These are phyloP conservation scores for Eragrostis curvula DNA, from an alignment of 176 grass and related monocot genomes.

Conservation along the genomic window DNA sequence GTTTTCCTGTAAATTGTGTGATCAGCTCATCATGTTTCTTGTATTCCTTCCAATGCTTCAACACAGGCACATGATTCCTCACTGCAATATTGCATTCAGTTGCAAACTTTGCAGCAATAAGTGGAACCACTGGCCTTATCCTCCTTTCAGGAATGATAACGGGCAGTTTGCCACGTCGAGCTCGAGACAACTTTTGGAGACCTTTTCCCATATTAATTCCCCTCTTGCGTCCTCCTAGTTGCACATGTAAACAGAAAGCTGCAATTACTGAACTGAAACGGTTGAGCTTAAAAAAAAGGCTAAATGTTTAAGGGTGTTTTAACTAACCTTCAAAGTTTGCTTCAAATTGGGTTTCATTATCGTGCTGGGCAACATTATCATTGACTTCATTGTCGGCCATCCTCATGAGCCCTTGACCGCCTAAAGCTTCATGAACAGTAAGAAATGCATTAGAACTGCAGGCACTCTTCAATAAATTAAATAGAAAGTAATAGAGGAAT, in stretches of 20 bases:
- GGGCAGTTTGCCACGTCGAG: not conserved
- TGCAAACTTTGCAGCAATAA: constrained; percentile 26
- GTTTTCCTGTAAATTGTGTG: not conserved
- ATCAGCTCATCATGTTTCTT: not conserved
- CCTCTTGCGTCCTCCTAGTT: not conserved
- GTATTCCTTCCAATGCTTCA: constrained; percentile 3
- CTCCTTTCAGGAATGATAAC: not conserved
- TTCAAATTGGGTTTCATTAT: no score
- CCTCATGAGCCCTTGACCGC: no score
- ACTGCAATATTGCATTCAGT: not conserved
- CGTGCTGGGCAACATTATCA: not conserved
- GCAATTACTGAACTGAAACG: no score
- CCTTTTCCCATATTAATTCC: not conserved
- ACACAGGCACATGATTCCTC: not conserved
- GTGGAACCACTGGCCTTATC: not conserved
- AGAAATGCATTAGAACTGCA: not conserved
- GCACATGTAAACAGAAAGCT: not conserved
- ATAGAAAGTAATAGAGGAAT: no score
- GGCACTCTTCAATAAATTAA: no score
- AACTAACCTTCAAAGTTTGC: no score
- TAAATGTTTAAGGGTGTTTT: no score
- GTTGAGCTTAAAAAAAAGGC: no score
- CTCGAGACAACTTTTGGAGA: not conserved
- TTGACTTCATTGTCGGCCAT: not conserved
- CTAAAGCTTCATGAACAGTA: no score